Conservation (phyloP, 441 rosid genomes). For the Pelargonium fulgidum region DNA sequence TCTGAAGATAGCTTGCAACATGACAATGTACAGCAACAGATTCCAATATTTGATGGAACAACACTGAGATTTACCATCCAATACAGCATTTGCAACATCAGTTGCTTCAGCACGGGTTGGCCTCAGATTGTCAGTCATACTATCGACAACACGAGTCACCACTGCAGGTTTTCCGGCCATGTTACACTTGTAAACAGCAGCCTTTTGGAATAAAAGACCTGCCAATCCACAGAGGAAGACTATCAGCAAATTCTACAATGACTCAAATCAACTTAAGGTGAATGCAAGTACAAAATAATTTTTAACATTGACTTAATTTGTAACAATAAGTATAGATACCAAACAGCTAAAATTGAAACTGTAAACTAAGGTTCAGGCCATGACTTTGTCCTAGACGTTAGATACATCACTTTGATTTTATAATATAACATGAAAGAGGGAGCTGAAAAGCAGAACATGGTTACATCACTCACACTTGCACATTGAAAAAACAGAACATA, state of each 20-base stretch:
- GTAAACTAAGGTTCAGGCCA: too few relatives aligned
- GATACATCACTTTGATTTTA: too few relatives aligned
- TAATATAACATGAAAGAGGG: too few relatives aligned
- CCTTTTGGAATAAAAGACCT: slow-evolving; percentile 45
- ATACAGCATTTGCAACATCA: slow-evolving; percentile 46
- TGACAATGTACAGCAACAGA: slow-evolving; percentile 9
- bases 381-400: too few relatives aligned
- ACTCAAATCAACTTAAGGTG: not conserved
- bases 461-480: too few relatives aligned
- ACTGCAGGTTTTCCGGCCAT: slow-evolving; percentile 44
- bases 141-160: slow-evolving; percentile 41
- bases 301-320: too few relatives aligned
- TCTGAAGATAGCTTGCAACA: not conserved
- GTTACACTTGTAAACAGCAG: slow-evolving; percentile 43
- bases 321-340: too few relatives aligned
- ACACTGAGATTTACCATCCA: slow-evolving; percentile 34
- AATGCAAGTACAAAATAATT: too few relatives aligned
- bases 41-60: not conserved
- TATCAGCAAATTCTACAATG: slow-evolving; percentile 11
- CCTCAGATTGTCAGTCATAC: slow-evolving; percentile 47
- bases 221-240: slow-evolving; percentile 10
- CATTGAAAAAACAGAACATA: too few relatives aligned
- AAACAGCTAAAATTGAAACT: too few relatives aligned
- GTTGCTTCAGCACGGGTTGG: slow-evolving; percentile 53
- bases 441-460: too few relatives aligned